Percentiles rank a stretch among this genome's conserved stretches.
These are phyloP conservation scores for Sonneratia alba DNA, from an alignment of 345 rosid species.

Conservation along the genomic window DNA sequence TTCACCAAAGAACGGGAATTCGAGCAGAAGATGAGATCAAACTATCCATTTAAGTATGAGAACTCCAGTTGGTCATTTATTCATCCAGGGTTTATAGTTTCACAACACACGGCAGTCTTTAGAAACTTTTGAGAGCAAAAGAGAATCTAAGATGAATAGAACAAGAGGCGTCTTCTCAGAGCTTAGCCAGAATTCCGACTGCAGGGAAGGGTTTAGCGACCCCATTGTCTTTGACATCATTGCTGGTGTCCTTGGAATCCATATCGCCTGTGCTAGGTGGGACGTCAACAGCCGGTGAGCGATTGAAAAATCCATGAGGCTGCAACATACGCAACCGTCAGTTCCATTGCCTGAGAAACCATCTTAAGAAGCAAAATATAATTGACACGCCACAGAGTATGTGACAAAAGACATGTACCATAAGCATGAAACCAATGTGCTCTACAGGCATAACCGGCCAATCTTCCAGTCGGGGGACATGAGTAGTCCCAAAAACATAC, in stretches of 20 bases:
- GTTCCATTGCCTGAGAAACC: neutral
- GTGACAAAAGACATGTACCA: conserved; percentile 31
- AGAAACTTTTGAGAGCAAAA: neutral
- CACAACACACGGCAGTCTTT: neutral
- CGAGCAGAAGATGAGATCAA: neutral
- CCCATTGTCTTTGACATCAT: conserved; percentile 43
- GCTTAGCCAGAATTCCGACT: conserved; percentile 54
- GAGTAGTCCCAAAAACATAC: conserved; percentile 87
- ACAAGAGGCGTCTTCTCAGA: conserved; percentile 23
- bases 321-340: conserved; percentile 18
- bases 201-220: conserved; percentile 32
- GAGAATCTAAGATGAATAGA: neutral
- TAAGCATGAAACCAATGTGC: conserved; percentile 70
- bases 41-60: neutral
- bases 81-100: neutral
- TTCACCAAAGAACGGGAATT: too few species aligned
- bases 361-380: neutral
- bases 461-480: conserved; percentile 85
- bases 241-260: conserved; percentile 42
- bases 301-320: conserved; percentile 97
- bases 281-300: conserved; percentile 91
- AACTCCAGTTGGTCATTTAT: neutral
- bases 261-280: conserved; percentile 71
- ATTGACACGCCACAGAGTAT: neutral
- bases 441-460: conserved; percentile 96